Evolutionary conservation across 2,329 filamentous ascomycete species (phyloP), one percentile per base, ranked within the genome.

Genomic region (Cercospora janseana): DNA sequence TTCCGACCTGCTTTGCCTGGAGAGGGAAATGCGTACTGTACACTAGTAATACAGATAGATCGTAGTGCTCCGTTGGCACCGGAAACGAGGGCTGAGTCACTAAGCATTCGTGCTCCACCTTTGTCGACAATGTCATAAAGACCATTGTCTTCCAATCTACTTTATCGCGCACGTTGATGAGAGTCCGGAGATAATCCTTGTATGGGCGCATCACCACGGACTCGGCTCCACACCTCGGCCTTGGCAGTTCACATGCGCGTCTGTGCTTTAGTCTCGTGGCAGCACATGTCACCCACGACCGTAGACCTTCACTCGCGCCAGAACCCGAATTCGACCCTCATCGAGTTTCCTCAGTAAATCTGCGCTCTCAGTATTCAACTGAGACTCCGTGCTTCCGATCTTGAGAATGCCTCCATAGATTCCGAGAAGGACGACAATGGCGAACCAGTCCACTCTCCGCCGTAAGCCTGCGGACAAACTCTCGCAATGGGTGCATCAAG

Each of bases 401-500:
- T 9, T 23, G 20, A 26, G 21, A 12, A 47, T 47, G 34, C 44
- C 44, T 23, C 44, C 44, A n/a, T 47, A 47, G 44, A 28, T 5
- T 4, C 29, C n/a, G 3, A 20, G n/a, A 20, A 23, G 20, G 21
- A 40, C 41, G 13, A 57, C 41, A 52, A 96, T 96, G 92, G 88
- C 89, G 56, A 86, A 79, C 57, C 91, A 95, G 74, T 96, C 92
- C 49, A 95, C 87, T 4, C 78, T 96, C 35, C 73, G 73, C 60
- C 60, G 69, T 53, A 62, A 64, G 49, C 66, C 60, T 7, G 43
- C 55, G 18, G 63, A 65, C 12, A 63, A 63, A 50, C 58, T 66
- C 52, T 62, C 63, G n/a, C 54, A 59, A 13, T 58, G 63, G 51
- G 61, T 67, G 52, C 63, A 66, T 46, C 48, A 59, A 52, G 63